Evolutionary conservation across 331 rosid species (phyloP).

Genomic region (Malus hybrid): DNA sequence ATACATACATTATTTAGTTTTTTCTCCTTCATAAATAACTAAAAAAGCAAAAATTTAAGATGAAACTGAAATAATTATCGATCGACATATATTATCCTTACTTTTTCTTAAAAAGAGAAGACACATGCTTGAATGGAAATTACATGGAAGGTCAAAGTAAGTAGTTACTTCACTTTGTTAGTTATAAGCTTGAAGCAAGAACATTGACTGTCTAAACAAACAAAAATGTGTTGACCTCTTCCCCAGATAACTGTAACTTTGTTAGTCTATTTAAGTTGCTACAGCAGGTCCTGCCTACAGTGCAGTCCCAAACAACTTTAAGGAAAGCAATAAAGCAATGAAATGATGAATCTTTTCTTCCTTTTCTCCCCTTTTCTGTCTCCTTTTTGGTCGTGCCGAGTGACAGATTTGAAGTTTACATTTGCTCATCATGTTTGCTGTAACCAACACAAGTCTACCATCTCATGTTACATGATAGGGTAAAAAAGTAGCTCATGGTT

Average conservation of each 20-base stretch:
- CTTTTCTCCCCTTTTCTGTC: background rate
- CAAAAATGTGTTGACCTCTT: background rate
- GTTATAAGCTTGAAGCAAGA: too few species aligned
- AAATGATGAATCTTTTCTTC: background rate
- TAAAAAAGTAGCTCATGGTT: too few species aligned
- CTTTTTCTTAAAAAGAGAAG: too few species aligned
- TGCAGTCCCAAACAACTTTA: background rate
- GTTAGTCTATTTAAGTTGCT: background rate
- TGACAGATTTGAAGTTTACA: background rate
- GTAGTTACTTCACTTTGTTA: too few species aligned
- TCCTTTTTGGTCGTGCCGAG: background rate
- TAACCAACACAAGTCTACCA: background rate
- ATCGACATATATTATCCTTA: too few species aligned
- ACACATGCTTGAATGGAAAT: too few species aligned
- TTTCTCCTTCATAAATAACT: too few species aligned
- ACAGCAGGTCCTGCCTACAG: background rate
- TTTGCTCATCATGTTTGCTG: background rate
- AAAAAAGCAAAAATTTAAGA: too few species aligned
- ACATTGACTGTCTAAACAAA: background rate
- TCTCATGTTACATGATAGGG: background rate
- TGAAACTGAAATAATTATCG: too few species aligned
- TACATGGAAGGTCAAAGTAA: too few species aligned
- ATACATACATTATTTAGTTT: too few species aligned
- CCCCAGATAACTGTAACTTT: background rate
- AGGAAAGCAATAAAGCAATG: background rate